These are phyloP conservation scores for Haemoproteus tartakovskyi DNA, from an alignment of 169 alveolate genomes.

Conservation along the genomic window DNA sequence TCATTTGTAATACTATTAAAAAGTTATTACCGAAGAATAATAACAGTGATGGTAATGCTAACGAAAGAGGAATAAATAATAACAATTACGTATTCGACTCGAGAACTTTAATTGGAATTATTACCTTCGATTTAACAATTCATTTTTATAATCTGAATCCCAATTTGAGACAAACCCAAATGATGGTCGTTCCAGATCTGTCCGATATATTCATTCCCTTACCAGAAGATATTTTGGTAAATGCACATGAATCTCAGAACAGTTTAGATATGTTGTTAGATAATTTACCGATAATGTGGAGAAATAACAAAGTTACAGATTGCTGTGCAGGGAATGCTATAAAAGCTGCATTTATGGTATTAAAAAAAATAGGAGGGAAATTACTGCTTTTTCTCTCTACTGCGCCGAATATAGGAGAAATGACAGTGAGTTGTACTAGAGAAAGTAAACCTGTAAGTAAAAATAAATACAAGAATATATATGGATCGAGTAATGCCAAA, in stretches of 20 bases:
- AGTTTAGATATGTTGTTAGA: conserved; percentile 73
- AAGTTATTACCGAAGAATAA: conserved; percentile 58
- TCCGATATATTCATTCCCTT: conserved; percentile 91
- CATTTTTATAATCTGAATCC: conserved; percentile 90
- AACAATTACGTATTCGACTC: conserved; percentile 69
- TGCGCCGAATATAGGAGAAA: conserved; percentile 83
- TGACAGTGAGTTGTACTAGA: conserved; percentile 75
- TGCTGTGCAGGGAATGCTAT: conserved; percentile 88
- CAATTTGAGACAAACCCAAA: conserved; percentile 85
- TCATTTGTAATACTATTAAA: conserved; percentile 86
- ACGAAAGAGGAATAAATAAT: conserved; percentile 9
- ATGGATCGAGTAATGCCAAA: conserved; percentile 28
- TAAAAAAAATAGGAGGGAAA: conserved; percentile 94
- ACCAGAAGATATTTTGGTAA: conserved; percentile 89
- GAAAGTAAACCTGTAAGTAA: conserved; percentile 68
- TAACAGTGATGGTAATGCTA: conserved; percentile 18
- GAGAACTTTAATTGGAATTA: conserved; percentile 90
- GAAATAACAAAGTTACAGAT: conserved; percentile 80
- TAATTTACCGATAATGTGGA: conserved; percentile 85
- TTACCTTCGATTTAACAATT: conserved; percentile 92
- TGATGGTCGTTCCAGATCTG: conserved; percentile 89
- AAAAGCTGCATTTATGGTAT: conserved; percentile 87
- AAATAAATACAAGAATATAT: conserved; percentile 60
- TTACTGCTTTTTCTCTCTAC: conserved; percentile 83
- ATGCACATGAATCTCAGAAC: conserved; percentile 81